Conservation (phyloP, 1,284 basidiomycete species). For the Ustilago lituana region DNA sequence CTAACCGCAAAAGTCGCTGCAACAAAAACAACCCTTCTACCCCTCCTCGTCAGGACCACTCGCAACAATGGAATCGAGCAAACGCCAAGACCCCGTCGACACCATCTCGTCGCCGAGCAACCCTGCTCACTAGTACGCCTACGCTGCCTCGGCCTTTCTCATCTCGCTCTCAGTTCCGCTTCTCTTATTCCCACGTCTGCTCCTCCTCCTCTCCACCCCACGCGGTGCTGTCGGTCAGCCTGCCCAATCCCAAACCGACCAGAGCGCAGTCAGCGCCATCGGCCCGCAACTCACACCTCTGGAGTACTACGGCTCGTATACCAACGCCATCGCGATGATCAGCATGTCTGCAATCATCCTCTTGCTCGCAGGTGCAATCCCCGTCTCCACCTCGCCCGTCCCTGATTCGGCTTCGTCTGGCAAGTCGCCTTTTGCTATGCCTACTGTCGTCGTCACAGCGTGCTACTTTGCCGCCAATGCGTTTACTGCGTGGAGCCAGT, state of each 20-base stretch:
- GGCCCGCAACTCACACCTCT: conserved; percentile 48
- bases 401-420: conserved; percentile 32
- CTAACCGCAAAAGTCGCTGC: not conserved
- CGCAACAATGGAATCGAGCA: conserved; percentile 21
- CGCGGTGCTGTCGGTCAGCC: conserved; percentile 44
- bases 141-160: conserved; percentile 39
- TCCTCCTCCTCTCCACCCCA: conserved; percentile 45
- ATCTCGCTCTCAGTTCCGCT: conserved; percentile 39
- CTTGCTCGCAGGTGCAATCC: conserved; percentile 42
- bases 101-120: conserved; percentile 42
- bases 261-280: conserved; percentile 28
- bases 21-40: too few species aligned
- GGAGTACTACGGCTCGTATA: conserved; percentile 35
- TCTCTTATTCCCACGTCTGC: conserved; percentile 39
- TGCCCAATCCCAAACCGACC: not conserved
- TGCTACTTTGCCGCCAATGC: conserved; percentile 43
- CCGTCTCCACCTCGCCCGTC: conserved; percentile 39
- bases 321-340: conserved; percentile 44
- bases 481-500: conserved; percentile 25
- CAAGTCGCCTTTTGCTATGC: conserved; percentile 38
- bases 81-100: conserved; percentile 21
- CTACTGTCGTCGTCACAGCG: conserved; percentile 38
- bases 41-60: not conserved
- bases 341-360: conserved; percentile 33
- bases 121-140: conserved; percentile 51